These are phyloP conservation scores for Serendipita indica DNA, from an alignment of 768 basidiomycete species.

Conservation along the genomic window DNA sequence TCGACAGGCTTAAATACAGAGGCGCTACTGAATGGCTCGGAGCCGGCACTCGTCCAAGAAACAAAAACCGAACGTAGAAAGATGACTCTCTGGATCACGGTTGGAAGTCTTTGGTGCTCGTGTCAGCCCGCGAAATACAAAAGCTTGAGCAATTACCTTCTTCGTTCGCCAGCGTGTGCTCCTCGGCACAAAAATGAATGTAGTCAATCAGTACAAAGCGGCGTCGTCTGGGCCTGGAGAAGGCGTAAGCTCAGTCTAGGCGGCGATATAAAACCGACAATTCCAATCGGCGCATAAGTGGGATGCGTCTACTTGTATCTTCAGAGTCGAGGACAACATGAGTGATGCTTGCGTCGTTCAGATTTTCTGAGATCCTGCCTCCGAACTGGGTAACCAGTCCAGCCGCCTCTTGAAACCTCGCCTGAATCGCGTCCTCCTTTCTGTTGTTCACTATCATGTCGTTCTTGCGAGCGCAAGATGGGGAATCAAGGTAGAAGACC, in stretches of 20 bases:
- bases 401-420: slow-evolving; percentile 41
- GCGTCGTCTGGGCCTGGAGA: slow-evolving; percentile 57
- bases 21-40: too few relatives aligned
- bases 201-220: slow-evolving; percentile 67
- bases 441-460: slow-evolving; percentile 44
- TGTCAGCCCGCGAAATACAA: too few relatives aligned
- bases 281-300: slow-evolving; percentile 55
- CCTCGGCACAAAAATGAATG: slow-evolving; percentile 66
- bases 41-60: too few relatives aligned
- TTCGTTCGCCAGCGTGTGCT: slow-evolving; percentile 70
- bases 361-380: slow-evolving; percentile 44
- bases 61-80: too few relatives aligned
- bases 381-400: slow-evolving; percentile 50
- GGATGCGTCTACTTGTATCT: slow-evolving; percentile 55
- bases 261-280: neutral
- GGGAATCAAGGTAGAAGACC: slow-evolving; percentile 79
- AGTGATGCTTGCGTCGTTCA: slow-evolving; percentile 67
- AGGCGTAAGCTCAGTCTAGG: slow-evolving; percentile 14
- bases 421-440: slow-evolving; percentile 35
- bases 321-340: slow-evolving; percentile 77
- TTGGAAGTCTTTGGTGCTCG: too few relatives aligned
- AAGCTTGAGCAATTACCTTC: slow-evolving; percentile 54
- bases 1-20: too few relatives aligned
- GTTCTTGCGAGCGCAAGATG: slow-evolving; percentile 51
- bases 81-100: too few relatives aligned